Base-by-base conservation (phyloP, 495 filamentous ascomycete genomes). In the Talaromyces liani region DNA sequence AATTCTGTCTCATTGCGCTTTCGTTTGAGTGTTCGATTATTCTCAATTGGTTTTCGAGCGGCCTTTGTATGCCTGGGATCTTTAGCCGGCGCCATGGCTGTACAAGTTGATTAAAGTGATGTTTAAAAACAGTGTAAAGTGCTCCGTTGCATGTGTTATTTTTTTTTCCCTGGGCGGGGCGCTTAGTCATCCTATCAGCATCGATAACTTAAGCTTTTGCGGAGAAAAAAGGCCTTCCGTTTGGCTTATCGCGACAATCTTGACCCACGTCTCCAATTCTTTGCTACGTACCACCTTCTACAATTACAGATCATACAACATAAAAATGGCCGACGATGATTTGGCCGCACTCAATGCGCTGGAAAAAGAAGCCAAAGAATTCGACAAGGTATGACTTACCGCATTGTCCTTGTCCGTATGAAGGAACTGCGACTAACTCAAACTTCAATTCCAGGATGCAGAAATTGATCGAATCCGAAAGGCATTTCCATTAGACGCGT, bases 401-500 rank as follows among this genome's bases (percentile, higher is more conserved):
- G n/a, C n/a, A n/a, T n/a, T n/a, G n/a, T n/a, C n/a, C n/a, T 20
- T 18, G 25, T 29, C 14, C n/a, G 36, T 4, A 12, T 4, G 33
- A 22, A 18, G 25, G 25, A 59, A 59, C 4, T 24, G 14, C 6
- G 45, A 36, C 60, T 63, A 20, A 63, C 60, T 31, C 41, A 53
- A 39, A 10, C 34, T 24, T 36, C 22, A 7, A 7, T 25, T 65
- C 22, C 22, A 97, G 90, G 94, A 98, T 83, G 89, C 91, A 64
- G 93, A 98, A 75, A 97, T 98, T 71, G 91, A 92, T 70, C 91
- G 93, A 55, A 97, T 98, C 69, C 80, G 95, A 66, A 88, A 89
- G 70, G 90, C 92, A 58, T 98, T 97, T 72, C 82, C 87, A 69
- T 84, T 96, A 67, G 90, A 97, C 81, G 91, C 93, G 89, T 92